These are phyloP conservation scores for Wallacemonas rigidus DNA, from an alignment of 208 protist species.

Conservation along the genomic window DNA sequence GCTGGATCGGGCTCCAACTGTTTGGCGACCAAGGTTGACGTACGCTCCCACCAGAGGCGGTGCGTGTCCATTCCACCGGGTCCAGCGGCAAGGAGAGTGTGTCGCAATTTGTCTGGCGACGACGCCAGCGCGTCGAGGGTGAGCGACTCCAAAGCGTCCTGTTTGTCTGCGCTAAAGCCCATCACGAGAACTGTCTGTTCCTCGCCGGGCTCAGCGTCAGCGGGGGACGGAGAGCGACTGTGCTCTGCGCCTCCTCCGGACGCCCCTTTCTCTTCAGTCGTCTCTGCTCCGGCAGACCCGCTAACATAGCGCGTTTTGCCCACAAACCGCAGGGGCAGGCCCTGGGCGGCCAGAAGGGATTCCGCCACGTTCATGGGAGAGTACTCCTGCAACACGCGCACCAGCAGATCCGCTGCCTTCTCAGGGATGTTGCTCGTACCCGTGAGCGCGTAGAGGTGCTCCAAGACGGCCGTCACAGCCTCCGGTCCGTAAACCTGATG, in stretches of 20 bases:
- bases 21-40: slow-evolving; percentile 29
- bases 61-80: slow-evolving; percentile 58
- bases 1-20: slow-evolving; percentile 31
- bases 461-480: slow-evolving; percentile 29
- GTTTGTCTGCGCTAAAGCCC: slow-evolving; percentile 20
- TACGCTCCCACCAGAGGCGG: slow-evolving; percentile 54
- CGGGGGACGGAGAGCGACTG: not conserved
- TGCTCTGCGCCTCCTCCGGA: not conserved
- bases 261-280: not conserved
- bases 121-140: slow-evolving; percentile 33
- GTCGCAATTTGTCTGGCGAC: not conserved
- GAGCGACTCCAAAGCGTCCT: slow-evolving; percentile 1
- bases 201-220: not conserved
- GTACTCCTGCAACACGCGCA: slow-evolving; percentile 58
- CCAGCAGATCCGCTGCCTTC: slow-evolving; percentile 42
- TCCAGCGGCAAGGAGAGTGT: slow-evolving; percentile 38
- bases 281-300: not conserved
- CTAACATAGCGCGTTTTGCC: slow-evolving; percentile 43
- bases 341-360: slow-evolving; percentile 76
- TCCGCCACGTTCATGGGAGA: slow-evolving; percentile 64
- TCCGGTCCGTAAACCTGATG: slow-evolving; percentile 46
- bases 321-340: slow-evolving; percentile 59
- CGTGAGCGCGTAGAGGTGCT: slow-evolving; percentile 39
- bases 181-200: slow-evolving; percentile 15
- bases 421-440: slow-evolving; percentile 34